Conservation (phyloP, 2,329 filamentous ascomycete genomes). For the Herpotrichia juniperi region DNA sequence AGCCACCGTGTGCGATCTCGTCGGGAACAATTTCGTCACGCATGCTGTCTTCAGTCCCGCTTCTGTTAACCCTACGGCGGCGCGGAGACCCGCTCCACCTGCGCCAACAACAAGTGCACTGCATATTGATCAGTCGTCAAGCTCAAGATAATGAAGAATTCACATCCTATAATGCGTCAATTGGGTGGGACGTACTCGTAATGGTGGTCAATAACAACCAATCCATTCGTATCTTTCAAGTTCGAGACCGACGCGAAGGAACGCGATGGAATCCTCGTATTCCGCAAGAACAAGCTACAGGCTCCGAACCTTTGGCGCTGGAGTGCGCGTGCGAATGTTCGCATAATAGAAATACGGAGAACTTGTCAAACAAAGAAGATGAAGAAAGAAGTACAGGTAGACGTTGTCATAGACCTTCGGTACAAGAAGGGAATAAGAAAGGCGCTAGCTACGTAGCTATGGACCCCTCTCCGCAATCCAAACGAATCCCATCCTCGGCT, state of each 20-base stretch:
- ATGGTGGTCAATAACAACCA: constrained; percentile 41
- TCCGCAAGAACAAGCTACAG: constrained; percentile 9
- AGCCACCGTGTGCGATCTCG: constrained; percentile 69
- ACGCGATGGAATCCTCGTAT: not conserved
- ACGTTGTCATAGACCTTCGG: not conserved
- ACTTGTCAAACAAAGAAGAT: not conserved
- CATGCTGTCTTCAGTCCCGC: constrained; percentile 69
- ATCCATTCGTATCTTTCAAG: constrained; percentile 12
- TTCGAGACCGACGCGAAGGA: constrained; percentile 20
- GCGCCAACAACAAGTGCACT: constrained; percentile 56
- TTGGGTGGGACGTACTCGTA: constrained; percentile 33
- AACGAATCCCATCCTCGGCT: not conserved
- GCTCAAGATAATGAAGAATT: not conserved
- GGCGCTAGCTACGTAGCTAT: not conserved
- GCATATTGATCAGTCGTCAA: not conserved
- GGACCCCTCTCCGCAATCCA: not conserved
- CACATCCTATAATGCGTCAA: not conserved
- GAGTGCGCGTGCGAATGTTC: constrained; percentile 28
- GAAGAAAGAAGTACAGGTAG: not conserved
- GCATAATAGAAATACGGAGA: constrained; percentile 21
- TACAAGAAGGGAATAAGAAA: not conserved
- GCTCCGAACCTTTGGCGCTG: constrained; percentile 21
- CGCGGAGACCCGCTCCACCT: constrained; percentile 67
- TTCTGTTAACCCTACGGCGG: constrained; percentile 68
- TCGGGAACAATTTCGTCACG: constrained; percentile 69